Evolutionary conservation across 768 basidiomycete species (phyloP).

Genomic region (Krasilnikovozyma curviuscula): DNA sequence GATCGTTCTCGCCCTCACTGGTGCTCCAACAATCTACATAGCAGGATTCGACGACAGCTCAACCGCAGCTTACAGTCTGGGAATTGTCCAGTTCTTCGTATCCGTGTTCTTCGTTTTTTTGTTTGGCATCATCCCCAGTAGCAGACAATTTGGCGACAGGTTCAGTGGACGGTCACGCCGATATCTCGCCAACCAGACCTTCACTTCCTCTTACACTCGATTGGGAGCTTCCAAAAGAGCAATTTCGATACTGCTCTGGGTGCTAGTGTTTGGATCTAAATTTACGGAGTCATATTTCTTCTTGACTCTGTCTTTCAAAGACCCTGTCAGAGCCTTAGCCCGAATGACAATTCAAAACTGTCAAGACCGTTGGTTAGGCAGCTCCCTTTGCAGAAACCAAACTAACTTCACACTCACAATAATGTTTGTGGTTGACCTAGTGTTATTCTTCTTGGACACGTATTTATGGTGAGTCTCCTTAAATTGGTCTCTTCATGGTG

Average conservation of each 20-base stretch:
- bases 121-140: slow-evolving; percentile 81
- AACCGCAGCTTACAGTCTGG: slow-evolving; percentile 64
- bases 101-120: slow-evolving; percentile 65
- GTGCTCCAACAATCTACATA: slow-evolving; percentile 83
- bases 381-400: slow-evolving; percentile 67
- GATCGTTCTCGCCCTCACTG: slow-evolving; percentile 73
- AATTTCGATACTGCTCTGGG: slow-evolving; percentile 63
- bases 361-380: slow-evolving; percentile 64
- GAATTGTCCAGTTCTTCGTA: slow-evolving; percentile 88
- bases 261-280: slow-evolving; percentile 88
- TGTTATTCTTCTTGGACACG: slow-evolving; percentile 93
- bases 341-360: slow-evolving; percentile 90
- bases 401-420: slow-evolving; percentile 83
- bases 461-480: slow-evolving; percentile 99
- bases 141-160: slow-evolving; percentile 92
- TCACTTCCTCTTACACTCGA: slow-evolving; percentile 79
- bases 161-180: slow-evolving; percentile 87
- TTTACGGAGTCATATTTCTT: slow-evolving; percentile 94
- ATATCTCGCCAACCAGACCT: slow-evolving; percentile 92
- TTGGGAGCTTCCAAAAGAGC: slow-evolving; percentile 44
- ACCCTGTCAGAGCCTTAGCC: slow-evolving; percentile 85
- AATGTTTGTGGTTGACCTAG: slow-evolving; percentile 96
- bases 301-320: slow-evolving; percentile 79
- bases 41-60: slow-evolving; percentile 51
- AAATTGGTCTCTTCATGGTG: too few species aligned